Conservation (phyloP, 139 green algal species). For the Chlamydomonas asymmetrica region DNA sequence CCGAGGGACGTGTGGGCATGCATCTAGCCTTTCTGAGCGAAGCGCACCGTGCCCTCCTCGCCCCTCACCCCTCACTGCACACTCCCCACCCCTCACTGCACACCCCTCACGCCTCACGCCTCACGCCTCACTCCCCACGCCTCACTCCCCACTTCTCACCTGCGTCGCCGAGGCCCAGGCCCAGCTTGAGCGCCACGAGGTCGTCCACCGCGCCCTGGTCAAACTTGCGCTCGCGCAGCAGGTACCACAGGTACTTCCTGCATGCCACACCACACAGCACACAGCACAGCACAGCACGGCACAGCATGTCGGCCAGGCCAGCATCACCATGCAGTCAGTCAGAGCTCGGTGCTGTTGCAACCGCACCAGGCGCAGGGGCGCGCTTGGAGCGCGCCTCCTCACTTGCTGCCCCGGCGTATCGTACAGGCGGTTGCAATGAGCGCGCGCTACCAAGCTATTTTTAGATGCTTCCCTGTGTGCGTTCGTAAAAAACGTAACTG, state of each 20-base stretch:
- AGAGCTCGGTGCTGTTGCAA: neutral
- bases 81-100: neutral
- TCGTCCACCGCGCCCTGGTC: conserved; percentile 87
- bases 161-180: conserved; percentile 60
- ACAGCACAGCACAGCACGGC: conserved; percentile 71
- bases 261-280: conserved; percentile 86
- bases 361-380: neutral
- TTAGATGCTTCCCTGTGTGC: too few relatives aligned
- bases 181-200: conserved; percentile 82
- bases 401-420: neutral
- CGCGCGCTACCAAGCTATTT: neutral
- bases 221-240: conserved; percentile 92
- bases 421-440: neutral
- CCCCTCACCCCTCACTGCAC: neutral
- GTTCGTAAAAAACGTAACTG: too few relatives aligned
- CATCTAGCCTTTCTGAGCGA: neutral
- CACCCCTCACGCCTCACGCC: neutral
- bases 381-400: neutral
- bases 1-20: too few relatives aligned
- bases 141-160: neutral
- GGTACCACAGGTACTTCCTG: conserved; percentile 97
- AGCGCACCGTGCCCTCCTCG: neutral
- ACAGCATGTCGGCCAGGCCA: conserved; percentile 14
- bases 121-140: neutral
- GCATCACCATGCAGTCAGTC: neutral